Conservation (phyloP, 345 rosid genomes). For the Citrus unshiu region DNA sequence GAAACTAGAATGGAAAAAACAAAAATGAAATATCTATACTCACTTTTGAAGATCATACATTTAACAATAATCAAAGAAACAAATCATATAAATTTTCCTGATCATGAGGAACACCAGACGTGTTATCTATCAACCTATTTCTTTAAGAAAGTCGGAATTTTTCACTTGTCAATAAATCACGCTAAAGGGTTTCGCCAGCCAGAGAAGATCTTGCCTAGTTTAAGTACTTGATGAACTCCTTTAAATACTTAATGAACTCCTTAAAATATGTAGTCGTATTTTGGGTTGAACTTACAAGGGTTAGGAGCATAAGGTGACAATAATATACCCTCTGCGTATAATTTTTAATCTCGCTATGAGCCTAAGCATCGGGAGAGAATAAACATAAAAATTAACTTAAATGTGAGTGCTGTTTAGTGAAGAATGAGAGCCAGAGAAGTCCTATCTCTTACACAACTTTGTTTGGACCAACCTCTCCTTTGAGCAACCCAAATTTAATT, state of each 20-base stretch:
- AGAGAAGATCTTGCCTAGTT: background rate
- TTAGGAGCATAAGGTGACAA: background rate
- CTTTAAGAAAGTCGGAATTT: background rate
- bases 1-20: too few relatives aligned
- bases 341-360: background rate
- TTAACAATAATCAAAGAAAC: background rate
- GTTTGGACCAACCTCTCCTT: background rate
- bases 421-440: conserved; percentile 33
- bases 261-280: background rate
- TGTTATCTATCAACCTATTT: background rate
- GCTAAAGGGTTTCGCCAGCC: background rate
- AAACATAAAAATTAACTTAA: background rate
- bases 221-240: background rate
- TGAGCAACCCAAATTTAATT: background rate
- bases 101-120: background rate
- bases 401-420: conserved; percentile 1
- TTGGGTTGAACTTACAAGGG: background rate
- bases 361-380: background rate
- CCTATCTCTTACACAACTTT: conserved; percentile 22
- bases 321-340: background rate
- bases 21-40: background rate
- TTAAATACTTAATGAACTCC: background rate
- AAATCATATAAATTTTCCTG: background rate
- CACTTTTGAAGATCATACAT: background rate
- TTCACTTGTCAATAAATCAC: background rate